Base-by-base conservation (phyloP, 78 protist species). In the Kipferlia bialata region DNA sequence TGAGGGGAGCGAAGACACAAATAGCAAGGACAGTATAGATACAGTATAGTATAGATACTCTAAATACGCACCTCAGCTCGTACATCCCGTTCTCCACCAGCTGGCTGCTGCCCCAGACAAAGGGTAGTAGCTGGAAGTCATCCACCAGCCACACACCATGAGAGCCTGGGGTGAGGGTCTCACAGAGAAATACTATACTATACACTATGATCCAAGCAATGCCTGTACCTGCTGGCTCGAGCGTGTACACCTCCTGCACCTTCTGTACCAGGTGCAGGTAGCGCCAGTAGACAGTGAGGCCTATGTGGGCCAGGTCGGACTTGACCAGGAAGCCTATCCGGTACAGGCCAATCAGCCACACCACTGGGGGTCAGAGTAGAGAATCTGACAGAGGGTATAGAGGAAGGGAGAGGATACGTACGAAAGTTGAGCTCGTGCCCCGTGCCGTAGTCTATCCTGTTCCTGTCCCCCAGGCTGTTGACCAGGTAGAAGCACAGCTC, bases 401-500 rank as follows among this genome's bases (percentile, higher is more conserved):
- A 31, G 6, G 44, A 32, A 24, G 45, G n/a, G n/a, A 63, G 44
- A 13, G 66, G 62, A n/a, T 69, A 81, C 3, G 26, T 36, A 24
- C 68, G 0, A n/a, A 89, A 78, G 18, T 73, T 28, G 10, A 80
- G 51, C 66, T 93, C 97, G 55, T 93, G 98, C 22, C 98, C 98
- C 0, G 97, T 89, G 6, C 98, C 98, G 51, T 92, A 94, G 82
- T 94, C 98, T 12, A 93, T 76, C 37, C 98, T 76, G n/a, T 59
- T 45, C 22, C 31, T 26, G 62, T 90, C 77, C 5, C 98, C 98
- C 44, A 89, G 81, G 36, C 86, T 39, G 22, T 64, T 87, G 0
- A 33, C 0, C 18, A 89, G 37, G 66, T 94, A 94, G 0, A 72
- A 28, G 5, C 39, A 10, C n/a, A 92, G 54, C 79, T 92, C 97